These are phyloP conservation scores for Blepharisma undulans DNA, from an alignment of 169 alveolate genomes.

Conservation along the genomic window DNA sequence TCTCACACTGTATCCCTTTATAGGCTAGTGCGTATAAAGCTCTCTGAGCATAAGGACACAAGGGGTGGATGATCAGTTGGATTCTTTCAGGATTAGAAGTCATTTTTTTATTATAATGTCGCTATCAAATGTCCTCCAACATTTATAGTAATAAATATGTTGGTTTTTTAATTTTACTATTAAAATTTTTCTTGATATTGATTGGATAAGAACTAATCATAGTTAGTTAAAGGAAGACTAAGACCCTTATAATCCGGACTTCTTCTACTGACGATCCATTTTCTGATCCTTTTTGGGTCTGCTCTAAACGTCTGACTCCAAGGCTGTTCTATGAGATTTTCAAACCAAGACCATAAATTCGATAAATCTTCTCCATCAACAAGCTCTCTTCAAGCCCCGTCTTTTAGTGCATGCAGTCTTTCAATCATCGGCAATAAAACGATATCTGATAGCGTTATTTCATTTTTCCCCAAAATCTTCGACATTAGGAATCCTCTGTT, in stretches of 20 bases:
- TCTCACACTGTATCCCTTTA: not conserved
- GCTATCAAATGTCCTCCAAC: not conserved
- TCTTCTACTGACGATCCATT: not conserved
- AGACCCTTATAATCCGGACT: conserved; percentile 17
- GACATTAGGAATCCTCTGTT: not conserved
- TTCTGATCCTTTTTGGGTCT: not conserved
- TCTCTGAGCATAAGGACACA: conserved; percentile 41
- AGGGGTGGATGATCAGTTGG: not conserved
- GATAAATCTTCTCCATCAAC: not conserved
- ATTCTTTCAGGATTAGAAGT: not conserved
- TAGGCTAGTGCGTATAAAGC: conserved; percentile 30
- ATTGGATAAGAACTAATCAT: not conserved
- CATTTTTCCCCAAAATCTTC: not conserved
- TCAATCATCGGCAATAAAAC: conserved; percentile 17
- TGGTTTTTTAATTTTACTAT: not conserved
- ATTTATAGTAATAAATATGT: not conserved
- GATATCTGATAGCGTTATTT: not conserved
- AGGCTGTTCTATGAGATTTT: not conserved
- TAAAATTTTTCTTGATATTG: not conserved
- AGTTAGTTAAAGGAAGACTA: conserved; percentile 12
- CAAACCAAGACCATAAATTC: conserved; percentile 3
- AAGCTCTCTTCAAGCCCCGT: not conserved
- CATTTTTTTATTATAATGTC: not conserved
- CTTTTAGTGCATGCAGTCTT: conserved; percentile 10
- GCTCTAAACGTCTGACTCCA: conserved; percentile 2